Base-by-base conservation (phyloP, 495 filamentous ascomycete genomes). In the Daldinia loculata region DNA sequence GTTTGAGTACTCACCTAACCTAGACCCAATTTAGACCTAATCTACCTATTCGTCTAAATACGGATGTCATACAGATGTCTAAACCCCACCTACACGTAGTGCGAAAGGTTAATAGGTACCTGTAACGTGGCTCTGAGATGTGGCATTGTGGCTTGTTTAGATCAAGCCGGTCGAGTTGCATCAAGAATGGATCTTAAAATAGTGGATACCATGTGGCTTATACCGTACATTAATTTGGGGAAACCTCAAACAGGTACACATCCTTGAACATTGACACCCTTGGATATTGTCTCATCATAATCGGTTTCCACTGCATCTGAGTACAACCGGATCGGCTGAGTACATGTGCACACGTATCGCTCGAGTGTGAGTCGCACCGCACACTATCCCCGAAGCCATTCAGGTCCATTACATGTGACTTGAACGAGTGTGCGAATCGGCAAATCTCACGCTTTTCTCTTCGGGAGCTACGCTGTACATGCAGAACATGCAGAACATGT, bases 311-410 rank as follows among this genome's bases (percentile, higher is more conserved):
- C 71, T 41, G 62, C 74, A 74, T 68, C 55, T 71, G 66, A 68
- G 69, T 74, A 70, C 56, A 72, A 70, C 70, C 67, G 69, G 71
- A 65, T 72, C 75, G 73, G 73, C 70, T 72, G 75, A 56, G 61
- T 58, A 71, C 69, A 73, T 74, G 64, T 72, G 73, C 69, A 73
- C 72, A 69, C 63, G 72, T 75, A 67, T 69, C 75, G 63, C 75
- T 75, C 75, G 70, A 77, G 75, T 66, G 43, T 70, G 53, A 66
- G 70, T 74, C 64, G 56, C 70, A 71, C 69, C 59, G 63, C 61
- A 74, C 62, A 48, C 61, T 70, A 67, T 75, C 67, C 67, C 67
- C 62, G 58, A 67, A 61, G 41, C 67, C 68, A 71, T 67, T 65
- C 67, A 71, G 45, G 50, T 61, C 65, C 56, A 56, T 69, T 73